Evolutionary conservation across 2,329 filamentous ascomycete species (phyloP).

Genomic region (Cytospora chrysosperma): DNA sequence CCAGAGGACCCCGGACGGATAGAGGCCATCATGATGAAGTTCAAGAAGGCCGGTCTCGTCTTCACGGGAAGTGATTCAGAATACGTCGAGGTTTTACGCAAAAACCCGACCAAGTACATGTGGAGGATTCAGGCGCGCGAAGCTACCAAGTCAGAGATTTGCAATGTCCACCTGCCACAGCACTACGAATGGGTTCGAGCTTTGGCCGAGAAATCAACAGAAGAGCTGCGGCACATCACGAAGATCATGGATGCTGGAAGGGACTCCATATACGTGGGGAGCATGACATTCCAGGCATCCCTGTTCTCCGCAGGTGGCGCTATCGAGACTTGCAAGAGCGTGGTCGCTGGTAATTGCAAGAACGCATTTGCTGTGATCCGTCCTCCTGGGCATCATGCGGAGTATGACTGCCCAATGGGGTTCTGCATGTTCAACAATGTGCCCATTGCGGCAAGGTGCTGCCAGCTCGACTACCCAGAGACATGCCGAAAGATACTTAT

Average conservation of each 20-base stretch:
- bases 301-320: constrained; percentile 86
- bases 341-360: constrained; percentile 78
- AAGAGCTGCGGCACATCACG: constrained; percentile 68
- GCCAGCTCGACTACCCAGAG: constrained; percentile 77
- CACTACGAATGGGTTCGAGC: constrained; percentile 77
- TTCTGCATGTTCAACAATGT: constrained; percentile 99
- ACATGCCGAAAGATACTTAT: constrained; percentile 86
- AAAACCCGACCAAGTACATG: constrained; percentile 61
- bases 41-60: constrained; percentile 78
- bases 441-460: constrained; percentile 84
- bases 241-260: constrained; percentile 59
- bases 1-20: constrained; percentile 93
- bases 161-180: constrained; percentile 70
- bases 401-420: constrained; percentile 80
- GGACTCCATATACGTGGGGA: constrained; percentile 81
- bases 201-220: constrained; percentile 53
- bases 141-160: constrained; percentile 78
- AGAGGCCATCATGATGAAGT: constrained; percentile 86
- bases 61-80: constrained; percentile 59
- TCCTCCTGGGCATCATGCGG: constrained; percentile 93
- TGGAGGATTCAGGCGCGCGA: constrained; percentile 76
- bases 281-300: constrained; percentile 76
- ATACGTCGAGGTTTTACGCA: constrained; percentile 50
- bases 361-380: constrained; percentile 95
- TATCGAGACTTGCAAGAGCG: constrained; percentile 93